Base-by-base conservation (phyloP, 2,329 filamentous ascomycete species). In the Microcyclospora tardicrescens region DNA sequence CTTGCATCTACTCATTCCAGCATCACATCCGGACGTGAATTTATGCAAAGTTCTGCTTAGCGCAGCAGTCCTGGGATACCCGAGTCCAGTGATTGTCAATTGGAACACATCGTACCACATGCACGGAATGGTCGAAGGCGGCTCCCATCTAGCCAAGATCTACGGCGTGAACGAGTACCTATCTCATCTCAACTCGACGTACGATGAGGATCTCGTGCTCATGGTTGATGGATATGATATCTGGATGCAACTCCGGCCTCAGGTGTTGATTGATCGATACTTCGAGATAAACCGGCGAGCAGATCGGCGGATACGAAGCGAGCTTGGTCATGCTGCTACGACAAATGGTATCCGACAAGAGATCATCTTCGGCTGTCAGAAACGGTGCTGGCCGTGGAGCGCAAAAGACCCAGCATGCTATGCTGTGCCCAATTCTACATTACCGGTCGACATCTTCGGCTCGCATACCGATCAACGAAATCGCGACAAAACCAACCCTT, bases 221-320 rank as follows among this genome's bases (percentile, higher is more conserved):
- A 66, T 81, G 38, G 67, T 77, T 6, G 77, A 82, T 54, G 75
- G 72, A 2, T 68, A 73, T 51, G 75, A 81, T 41, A 65, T 73
- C 1, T 32, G 30, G 30, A 32, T 32, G 30, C 30, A 32, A 10
- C 30, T 32, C 14, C 75, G 76, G 0, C 69, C 74, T 2, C 70
- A 79, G 35, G 65, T 79, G 13, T 59, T 82, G 41, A 67, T 82
- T 13, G 61, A 71, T 44, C 68, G 77, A 29, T 82, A 79, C 53
- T 71, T 76, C 43, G 24, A 27, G 11, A 31, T 37, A 9, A 58
- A 72, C 27, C 38, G 36, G 9, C 35, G 41, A 19, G 53, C 53
- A 8, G 47, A 81, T 45, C 55, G 58, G 27, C 65, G 68, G 16
- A 57, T 79, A 32, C 58, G 61, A 28, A 56, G 63, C 9, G 43